Evolutionary conservation across 2,329 filamentous ascomycete genomes (phyloP), one percentile per base, ranked within the genome.

Genomic region (Talaromyces sp.): DNA sequence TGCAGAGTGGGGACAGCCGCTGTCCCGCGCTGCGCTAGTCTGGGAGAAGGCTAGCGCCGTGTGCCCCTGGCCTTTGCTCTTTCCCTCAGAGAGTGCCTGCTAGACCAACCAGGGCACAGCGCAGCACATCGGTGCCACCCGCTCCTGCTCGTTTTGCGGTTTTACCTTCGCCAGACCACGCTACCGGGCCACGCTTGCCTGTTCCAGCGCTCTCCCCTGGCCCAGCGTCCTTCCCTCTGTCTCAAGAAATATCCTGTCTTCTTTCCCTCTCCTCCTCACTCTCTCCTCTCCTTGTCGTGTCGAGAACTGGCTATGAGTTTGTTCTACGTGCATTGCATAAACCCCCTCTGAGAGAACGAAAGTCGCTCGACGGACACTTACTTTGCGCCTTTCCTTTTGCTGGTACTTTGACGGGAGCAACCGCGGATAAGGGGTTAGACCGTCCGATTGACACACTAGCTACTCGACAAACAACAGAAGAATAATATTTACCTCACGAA

Each of bases 141-240:
- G 27, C 51, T 19, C 51, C 27, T 53, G 5, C 49, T 31, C 25
- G 10, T 34, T 19, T 34, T 34, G 36, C n/a, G 13, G 10, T 34
- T 19, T 34, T 34, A 54, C n/a, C 43, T 31, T 31, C 31, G 15
- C 31, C 29, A 19, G 27, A 47, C 58, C 58, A 34, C 60, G 60
- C 60, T 62, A 62, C 60, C 58, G 60, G 60, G 19, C 60, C 60
- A 54, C 60, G 60, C 60, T 54, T 62, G 31, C 47, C 47, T 22
- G 31, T 54, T 54, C 49, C 25, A 40, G 60, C 47, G n/a, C 27
- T 62, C 47, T 62, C 47, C 60, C 60, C 60, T 54, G 47, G 47
- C 43, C 34, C 11, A 17, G 8, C 45, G 38, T 22, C 29, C 53
- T 36, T 31, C 25, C 8, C 17, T 60, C 17, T 31, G 8, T 34